phyloP scores from a whole-genome alignment of 78 protist genomes.

The Thecamonas trahens region DNA sequence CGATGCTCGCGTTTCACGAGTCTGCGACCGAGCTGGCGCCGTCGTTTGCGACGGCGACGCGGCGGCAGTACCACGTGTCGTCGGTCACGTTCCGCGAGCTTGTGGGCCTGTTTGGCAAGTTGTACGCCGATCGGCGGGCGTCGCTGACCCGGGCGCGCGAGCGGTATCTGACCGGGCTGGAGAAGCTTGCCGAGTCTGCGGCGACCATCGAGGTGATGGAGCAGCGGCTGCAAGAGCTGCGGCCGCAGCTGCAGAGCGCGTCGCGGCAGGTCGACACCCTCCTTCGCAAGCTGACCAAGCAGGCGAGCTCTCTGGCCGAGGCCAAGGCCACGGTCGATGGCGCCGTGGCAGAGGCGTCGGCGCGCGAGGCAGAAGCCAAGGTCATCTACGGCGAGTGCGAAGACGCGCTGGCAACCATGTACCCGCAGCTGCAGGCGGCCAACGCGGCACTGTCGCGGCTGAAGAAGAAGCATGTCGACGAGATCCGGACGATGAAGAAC shows the following conservation, averaged over 20 bases:
- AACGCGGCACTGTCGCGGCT: slow-evolving; percentile 46
- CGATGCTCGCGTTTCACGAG: slow-evolving; percentile 46
- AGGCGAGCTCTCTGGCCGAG: background rate
- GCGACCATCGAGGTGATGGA: slow-evolving; percentile 21
- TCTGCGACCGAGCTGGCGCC: slow-evolving; percentile 14
- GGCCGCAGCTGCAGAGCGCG: slow-evolving; percentile 30
- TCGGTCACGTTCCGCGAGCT: slow-evolving; percentile 69
- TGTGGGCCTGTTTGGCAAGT: too few relatives aligned
- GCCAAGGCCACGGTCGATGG: background rate
- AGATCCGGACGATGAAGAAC: slow-evolving; percentile 34
- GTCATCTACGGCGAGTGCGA: slow-evolving; percentile 42
- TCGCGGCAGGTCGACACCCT: slow-evolving; percentile 8
- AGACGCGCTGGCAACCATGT: slow-evolving; percentile 37
- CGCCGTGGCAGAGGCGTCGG: slow-evolving; percentile 9
- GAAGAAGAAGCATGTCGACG: slow-evolving; percentile 39
- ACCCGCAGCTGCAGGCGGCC: slow-evolving; percentile 55
- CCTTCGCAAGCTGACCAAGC: background rate
- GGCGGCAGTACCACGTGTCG: slow-evolving; percentile 52
- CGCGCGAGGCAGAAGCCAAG: slow-evolving; percentile 20
- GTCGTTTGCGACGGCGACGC: slow-evolving; percentile 19
- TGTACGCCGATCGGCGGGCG: too few relatives aligned
- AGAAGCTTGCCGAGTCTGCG: slow-evolving; percentile 50
- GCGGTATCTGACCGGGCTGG: slow-evolving; percentile 25
- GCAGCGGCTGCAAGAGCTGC: slow-evolving; percentile 20
- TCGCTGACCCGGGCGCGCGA: too few relatives aligned